Conservation (phyloP, 225 moss, liverwort and hornwort genomes). For the Rhytidiadelphus loreus region DNA sequence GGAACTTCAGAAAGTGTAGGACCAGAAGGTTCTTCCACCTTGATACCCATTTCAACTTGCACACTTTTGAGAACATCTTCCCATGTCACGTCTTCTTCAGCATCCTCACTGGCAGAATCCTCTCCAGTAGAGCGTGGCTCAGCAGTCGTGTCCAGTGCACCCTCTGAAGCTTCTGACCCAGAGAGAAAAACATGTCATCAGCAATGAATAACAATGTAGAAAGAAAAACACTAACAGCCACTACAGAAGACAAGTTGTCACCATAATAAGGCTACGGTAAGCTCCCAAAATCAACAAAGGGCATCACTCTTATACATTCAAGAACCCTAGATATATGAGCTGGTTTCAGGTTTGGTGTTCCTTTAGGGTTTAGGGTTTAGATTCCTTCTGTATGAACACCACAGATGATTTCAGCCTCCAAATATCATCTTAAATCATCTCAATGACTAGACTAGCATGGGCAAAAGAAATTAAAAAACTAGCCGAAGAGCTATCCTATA, state of each 20-base stretch:
- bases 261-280: not conserved
- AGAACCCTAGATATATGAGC: not conserved
- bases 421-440: not conserved
- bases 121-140: slow-evolving; percentile 1
- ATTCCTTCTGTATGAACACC: not conserved
- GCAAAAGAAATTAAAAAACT: not conserved
- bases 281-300: not conserved
- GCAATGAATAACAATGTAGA: not conserved
- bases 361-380: not conserved
- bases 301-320: not conserved
- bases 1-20: not conserved
- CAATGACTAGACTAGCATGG: not conserved
- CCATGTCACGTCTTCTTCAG: slow-evolving; percentile 75
- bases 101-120: slow-evolving; percentile 14
- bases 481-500: not conserved
- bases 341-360: not conserved
- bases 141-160: not conserved
- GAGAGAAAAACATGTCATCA: not conserved
- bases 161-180: slow-evolving; percentile 2
- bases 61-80: slow-evolving; percentile 86
- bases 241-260: not conserved
- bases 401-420: not conserved
- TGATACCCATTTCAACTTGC: slow-evolving; percentile 57
- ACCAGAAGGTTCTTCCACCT: slow-evolving; percentile 10
- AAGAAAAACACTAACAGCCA: not conserved